Conservation (phyloP, 129 eudicot species). For the Helichrysum umbraculigerum region DNA sequence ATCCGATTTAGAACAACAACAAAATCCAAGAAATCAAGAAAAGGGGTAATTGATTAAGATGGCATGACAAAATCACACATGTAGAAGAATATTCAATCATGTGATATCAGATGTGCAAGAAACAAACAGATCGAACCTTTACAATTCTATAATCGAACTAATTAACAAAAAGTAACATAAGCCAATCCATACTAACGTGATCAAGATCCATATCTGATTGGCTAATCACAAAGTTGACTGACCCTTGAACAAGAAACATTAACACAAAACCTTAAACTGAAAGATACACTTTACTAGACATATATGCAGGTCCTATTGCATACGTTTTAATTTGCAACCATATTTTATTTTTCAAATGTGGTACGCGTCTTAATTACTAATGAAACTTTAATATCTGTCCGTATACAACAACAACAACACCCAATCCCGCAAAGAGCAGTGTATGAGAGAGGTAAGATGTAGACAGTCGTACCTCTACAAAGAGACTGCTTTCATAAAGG, state of each 20-base stretch:
- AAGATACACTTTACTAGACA: background rate
- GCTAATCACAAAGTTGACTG: background rate
- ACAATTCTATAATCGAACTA: background rate
- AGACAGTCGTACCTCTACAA: no score
- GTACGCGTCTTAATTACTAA: no score
- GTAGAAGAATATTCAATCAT: background rate
- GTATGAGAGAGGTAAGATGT: no score
- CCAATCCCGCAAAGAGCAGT: no score
- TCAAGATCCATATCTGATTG: constrained; percentile 1
- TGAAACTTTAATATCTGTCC: no score
- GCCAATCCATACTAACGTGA: constrained; percentile 3
- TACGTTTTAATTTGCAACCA: background rate
- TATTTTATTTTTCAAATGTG: no score
- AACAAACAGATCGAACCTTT: background rate
- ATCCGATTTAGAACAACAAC: background rate
- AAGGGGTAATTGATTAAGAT: background rate
- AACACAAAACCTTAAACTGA: background rate
- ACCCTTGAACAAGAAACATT: constrained; percentile 2
- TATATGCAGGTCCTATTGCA: background rate
- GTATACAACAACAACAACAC: no score
- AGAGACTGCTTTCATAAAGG: no score
- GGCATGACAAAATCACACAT: background rate
- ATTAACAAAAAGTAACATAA: background rate
- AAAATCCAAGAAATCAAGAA: background rate
- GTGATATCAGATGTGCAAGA: background rate